Evolutionary conservation across 2,329 filamentous ascomycete genomes (phyloP).

Genomic region (Pyrenophora tritici-repentis): DNA sequence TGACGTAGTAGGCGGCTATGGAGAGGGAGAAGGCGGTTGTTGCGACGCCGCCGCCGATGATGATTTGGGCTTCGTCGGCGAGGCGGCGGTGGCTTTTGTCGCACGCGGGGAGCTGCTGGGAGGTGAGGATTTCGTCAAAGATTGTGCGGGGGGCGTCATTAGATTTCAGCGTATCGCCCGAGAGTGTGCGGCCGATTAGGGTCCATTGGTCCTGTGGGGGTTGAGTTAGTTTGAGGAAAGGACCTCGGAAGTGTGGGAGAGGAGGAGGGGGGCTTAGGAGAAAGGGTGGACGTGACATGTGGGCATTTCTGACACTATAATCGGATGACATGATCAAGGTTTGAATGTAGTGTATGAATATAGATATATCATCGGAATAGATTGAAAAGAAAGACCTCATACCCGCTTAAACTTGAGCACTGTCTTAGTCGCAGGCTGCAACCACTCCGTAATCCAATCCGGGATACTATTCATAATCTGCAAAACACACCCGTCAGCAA

Average conservation of each 20-base stretch:
- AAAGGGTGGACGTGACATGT: too few relatives aligned
- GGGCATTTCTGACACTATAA: too few relatives aligned
- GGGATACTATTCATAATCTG: conserved; percentile 43
- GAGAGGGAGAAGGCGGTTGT: conserved; percentile 44
- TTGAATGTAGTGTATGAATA: too few relatives aligned
- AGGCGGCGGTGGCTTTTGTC: conserved; percentile 48
- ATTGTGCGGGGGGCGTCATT: conserved; percentile 43
- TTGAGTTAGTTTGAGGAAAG: background rate
- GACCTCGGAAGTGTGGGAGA: too few relatives aligned
- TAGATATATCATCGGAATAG: background rate
- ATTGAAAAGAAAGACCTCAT: conserved; percentile 6
- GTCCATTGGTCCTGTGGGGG: conserved; percentile 28
- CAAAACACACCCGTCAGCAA: background rate
- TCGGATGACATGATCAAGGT: too few relatives aligned
- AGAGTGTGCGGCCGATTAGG: conserved; percentile 33
- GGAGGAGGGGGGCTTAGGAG: too few relatives aligned
- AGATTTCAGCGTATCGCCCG: conserved; percentile 35
- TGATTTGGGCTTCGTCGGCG: conserved; percentile 46
- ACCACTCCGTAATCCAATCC: conserved; percentile 34
- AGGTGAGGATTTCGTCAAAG: conserved; percentile 41
- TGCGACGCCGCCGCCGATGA: conserved; percentile 48
- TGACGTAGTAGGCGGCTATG: conserved; percentile 42
- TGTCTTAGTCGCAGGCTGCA: conserved; percentile 39
- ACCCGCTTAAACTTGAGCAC: conserved; percentile 41
- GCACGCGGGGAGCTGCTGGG: conserved; percentile 33